These are phyloP conservation scores for Leccinum obscurum DNA, from an alignment of 768 basidiomycete genomes.

Conservation along the genomic window DNA sequence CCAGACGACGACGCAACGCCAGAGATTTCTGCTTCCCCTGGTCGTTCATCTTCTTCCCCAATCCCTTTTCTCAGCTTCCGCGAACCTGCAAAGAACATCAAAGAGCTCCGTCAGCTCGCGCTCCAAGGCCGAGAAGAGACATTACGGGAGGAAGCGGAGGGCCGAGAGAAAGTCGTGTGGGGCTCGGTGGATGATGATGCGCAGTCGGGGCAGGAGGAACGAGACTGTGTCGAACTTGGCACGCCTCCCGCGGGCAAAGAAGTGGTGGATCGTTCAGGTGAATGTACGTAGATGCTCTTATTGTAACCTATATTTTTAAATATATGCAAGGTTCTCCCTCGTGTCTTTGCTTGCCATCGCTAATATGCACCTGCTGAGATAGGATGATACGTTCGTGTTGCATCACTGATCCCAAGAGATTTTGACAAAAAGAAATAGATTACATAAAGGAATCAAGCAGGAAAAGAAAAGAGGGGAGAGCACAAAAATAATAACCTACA, in stretches of 20 bases:
- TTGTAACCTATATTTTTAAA: neutral
- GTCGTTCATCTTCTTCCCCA: constrained; percentile 10
- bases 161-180: constrained; percentile 48
- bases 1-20: neutral
- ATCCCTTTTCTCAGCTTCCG: constrained; percentile 34
- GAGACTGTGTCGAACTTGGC: neutral
- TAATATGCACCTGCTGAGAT: neutral
- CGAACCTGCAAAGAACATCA: constrained; percentile 35
- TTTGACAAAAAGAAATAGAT: neutral
- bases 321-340: too few relatives aligned
- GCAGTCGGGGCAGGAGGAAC: neutral
- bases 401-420: neutral
- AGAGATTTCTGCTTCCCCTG: neutral
- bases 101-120: constrained; percentile 47
- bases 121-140: constrained; percentile 45
- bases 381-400: neutral
- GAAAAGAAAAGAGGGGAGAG: too few relatives aligned
- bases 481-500: neutral
- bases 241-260: neutral
- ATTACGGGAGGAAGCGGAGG: constrained; percentile 39
- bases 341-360: neutral
- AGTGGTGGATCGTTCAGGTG: neutral
- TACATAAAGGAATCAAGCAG: neutral
- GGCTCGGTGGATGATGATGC: constrained; percentile 18
- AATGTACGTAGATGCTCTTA: neutral